Evolutionary conservation across 2,329 filamentous ascomycete species (phyloP).

Genomic region (Monilinia laxa): DNA sequence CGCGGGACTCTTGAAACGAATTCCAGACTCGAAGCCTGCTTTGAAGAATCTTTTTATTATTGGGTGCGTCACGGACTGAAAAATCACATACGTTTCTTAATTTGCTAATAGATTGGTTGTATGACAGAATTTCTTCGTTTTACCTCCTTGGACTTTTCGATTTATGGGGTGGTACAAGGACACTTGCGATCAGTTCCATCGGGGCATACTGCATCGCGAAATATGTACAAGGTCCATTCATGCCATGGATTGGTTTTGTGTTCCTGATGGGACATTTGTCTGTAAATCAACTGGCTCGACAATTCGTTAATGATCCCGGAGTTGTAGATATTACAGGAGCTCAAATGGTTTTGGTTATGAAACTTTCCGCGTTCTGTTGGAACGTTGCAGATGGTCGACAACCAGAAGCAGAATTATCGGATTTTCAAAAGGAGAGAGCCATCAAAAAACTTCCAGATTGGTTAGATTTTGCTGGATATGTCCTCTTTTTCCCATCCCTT

Average conservation of each 20-base stretch:
- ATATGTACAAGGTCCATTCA: constrained; percentile 81
- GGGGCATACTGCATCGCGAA: constrained; percentile 82
- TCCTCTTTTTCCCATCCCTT: constrained; percentile 91
- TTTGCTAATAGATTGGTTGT: constrained; percentile 25
- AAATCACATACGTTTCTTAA: neutral
- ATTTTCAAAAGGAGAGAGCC: constrained; percentile 80
- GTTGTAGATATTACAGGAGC: constrained; percentile 86
- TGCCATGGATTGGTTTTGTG: constrained; percentile 95
- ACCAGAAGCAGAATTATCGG: constrained; percentile 75
- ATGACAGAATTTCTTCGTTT: constrained; percentile 70
- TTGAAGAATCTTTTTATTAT: constrained; percentile 89
- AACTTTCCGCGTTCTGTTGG: constrained; percentile 95
- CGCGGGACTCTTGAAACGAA: constrained; percentile 80
- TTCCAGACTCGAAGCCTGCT: constrained; percentile 80
- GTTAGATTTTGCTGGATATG: constrained; percentile 84
- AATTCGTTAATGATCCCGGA: constrained; percentile 64
- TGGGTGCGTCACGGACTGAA: constrained; percentile 50
- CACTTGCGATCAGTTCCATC: constrained; percentile 73
- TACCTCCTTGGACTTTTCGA: constrained; percentile 93
- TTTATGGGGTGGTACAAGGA: constrained; percentile 80
- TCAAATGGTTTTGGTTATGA: constrained; percentile 99
- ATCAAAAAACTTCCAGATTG: constrained; percentile 71
- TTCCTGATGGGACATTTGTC: constrained; percentile 97
- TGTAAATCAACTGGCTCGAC: constrained; percentile 80
- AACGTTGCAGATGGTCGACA: constrained; percentile 91